Base-by-base conservation (phyloP, 2,329 filamentous ascomycete genomes). In the Monilinia fructicola region DNA sequence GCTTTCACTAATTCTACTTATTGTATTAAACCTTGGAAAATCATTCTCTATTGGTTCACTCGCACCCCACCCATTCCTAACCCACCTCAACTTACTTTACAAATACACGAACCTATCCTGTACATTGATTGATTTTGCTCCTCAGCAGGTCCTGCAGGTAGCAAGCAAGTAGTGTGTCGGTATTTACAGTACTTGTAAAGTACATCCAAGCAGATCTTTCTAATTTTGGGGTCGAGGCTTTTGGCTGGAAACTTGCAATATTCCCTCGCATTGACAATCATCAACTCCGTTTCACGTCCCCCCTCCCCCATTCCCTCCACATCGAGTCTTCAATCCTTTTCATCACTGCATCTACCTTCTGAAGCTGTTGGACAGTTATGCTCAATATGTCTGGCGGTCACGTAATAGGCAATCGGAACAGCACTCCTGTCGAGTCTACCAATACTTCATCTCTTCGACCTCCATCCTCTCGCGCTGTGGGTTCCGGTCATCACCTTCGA, bases 361-460 rank as follows among this genome's bases (percentile, higher is more conserved):
- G 48, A 35, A 59, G 54, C 44, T 31, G 14, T n/a, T n/a, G 23
- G n/a, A 66, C 54, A 61, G 40, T 46, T 61, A 66, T 66, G 64
- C 44, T 83, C 70, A 74, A 83, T 70, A 87, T 88, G 85, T 87
- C 90, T 79, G 87, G 88, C 74, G 53, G 55, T 44, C 65, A 67
- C 59, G 31, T 64, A 42, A 86, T 89, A 78, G 87, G 87, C 73
- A 98, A 98, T 81, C 90, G 95, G 75, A 98, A 98, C 81, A 98
- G 93, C 84, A 98, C 94, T 55, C 95, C 95, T 26, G 72, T 75
- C 65, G 95, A 98, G 82, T 92, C 90, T 64, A 90, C 89, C 74
- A 92, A 88, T 75, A 87, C 91, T 68, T 90, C 89, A 64, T 88
- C 92, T 71, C 88, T 97, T 75, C 90, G 94, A 69, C 92, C 93